Percentiles rank a stretch among this genome's conserved stretches.
Conservation (phyloP, 192 early-diverging fungal genomes). For the Coemansia sp. region DNA sequence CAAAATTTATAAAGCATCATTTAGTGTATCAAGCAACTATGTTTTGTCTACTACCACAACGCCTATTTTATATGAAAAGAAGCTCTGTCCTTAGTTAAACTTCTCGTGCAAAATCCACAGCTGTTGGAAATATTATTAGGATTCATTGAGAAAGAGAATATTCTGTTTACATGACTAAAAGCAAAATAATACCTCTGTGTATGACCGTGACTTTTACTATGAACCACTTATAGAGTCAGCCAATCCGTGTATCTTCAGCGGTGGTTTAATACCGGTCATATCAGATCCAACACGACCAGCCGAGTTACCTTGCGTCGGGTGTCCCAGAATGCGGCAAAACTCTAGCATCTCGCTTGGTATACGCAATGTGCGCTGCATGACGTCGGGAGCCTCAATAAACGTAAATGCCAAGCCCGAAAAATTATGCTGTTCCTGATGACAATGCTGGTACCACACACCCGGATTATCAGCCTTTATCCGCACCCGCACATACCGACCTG, state of each 20-base stretch:
- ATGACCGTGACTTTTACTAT: too few species aligned
- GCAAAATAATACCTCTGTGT: too few species aligned
- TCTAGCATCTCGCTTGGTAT: constrained; percentile 58
- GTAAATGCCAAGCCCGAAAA: constrained; percentile 56
- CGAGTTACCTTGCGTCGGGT: constrained; percentile 66
- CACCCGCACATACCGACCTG: constrained; percentile 59
- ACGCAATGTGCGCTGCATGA: constrained; percentile 52
- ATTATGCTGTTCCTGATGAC: background rate
- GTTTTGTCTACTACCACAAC: too few species aligned
- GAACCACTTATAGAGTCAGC: too few species aligned
- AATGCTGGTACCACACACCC: constrained; percentile 79
- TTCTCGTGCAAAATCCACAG: too few species aligned
- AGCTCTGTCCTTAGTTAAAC: too few species aligned
- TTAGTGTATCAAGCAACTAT: too few species aligned
- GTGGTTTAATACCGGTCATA: background rate
- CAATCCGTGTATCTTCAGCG: background rate
- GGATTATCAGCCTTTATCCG: constrained; percentile 81
- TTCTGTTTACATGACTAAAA: too few species aligned
- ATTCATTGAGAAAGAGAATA: too few species aligned
- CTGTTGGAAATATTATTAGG: too few species aligned
- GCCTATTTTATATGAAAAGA: too few species aligned
- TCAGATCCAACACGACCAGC: constrained; percentile 51
- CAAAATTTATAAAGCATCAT: too few species aligned
- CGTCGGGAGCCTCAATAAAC: constrained; percentile 69
- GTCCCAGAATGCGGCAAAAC: constrained; percentile 61